These are phyloP conservation scores for Triticum monococcum DNA, from an alignment of 176 grass and related monocot genomes.

Conservation along the genomic window DNA sequence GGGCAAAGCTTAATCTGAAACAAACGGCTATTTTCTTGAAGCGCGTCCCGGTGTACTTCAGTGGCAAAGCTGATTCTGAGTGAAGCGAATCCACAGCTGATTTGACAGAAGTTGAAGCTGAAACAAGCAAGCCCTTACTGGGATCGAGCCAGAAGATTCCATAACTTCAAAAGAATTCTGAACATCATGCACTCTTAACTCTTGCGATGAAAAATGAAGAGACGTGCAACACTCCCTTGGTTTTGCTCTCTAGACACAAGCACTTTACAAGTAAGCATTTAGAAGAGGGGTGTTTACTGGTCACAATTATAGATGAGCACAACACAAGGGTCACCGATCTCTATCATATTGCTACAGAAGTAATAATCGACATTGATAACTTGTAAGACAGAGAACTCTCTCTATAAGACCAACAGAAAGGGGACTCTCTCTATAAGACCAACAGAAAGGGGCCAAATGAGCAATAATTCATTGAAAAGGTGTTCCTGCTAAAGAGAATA, in stretches of 20 bases:
- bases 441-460: slow-evolving; percentile 11
- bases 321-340: neutral
- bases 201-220: neutral
- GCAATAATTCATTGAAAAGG: neutral
- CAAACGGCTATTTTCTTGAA: too few species aligned
- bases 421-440: neutral
- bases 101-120: too few species aligned
- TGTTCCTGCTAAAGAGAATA: neutral
- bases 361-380: neutral
- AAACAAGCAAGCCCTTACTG: neutral
- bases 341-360: neutral
- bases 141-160: neutral
- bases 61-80: too few species aligned
- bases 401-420: neutral
- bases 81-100: too few species aligned
- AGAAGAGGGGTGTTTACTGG: neutral
- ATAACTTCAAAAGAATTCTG: neutral
- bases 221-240: neutral
- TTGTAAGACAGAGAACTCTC: neutral
- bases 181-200: neutral
- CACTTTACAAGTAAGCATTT: neutral
- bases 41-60: too few species aligned
- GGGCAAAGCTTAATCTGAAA: too few species aligned
- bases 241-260: neutral
- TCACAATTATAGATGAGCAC: neutral